Conservation (phyloP, 1,139 yeast genomes). For the Wickerhamomyces sp. region DNA sequence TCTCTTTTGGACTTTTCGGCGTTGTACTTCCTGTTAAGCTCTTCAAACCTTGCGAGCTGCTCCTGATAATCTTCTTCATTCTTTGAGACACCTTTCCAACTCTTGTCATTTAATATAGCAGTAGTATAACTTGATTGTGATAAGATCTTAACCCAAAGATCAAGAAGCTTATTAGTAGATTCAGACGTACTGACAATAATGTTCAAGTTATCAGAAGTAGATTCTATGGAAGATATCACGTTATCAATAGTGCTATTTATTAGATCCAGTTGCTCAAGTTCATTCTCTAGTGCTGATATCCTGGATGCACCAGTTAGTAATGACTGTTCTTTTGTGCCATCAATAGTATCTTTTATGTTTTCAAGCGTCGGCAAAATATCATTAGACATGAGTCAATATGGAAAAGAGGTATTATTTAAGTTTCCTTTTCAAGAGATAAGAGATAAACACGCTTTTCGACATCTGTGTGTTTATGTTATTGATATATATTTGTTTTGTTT, state of each 20-base stretch:
- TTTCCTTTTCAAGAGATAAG: no score
- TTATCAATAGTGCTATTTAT: slow-evolving; percentile 19
- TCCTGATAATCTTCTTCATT: slow-evolving; percentile 20
- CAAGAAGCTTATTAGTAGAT: slow-evolving; percentile 22
- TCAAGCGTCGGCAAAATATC: slow-evolving; percentile 9
- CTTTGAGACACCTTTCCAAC: slow-evolving; percentile 19
- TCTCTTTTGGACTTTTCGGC: slow-evolving; percentile 19
- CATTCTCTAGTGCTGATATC: slow-evolving; percentile 21
- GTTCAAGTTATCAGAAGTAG: slow-evolving; percentile 17
- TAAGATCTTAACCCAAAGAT: slow-evolving; percentile 25
- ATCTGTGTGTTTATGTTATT: no score
- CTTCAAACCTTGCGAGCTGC: slow-evolving; percentile 19
- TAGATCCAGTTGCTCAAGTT: slow-evolving; percentile 19
- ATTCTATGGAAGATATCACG: slow-evolving; percentile 19
- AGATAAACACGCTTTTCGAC: no score
- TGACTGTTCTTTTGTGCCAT: slow-evolving; percentile 11
- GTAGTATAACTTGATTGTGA: slow-evolving; percentile 25
- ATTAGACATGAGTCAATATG: slow-evolving; percentile 7
- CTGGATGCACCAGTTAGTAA: slow-evolving; percentile 15
- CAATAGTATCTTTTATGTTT: slow-evolving; percentile 8
- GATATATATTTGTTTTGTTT: no score
- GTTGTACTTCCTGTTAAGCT: slow-evolving; percentile 15
- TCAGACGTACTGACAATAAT: slow-evolving; percentile 18
- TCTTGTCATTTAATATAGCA: slow-evolving; percentile 18
- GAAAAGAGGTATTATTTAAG: background rate